Conservation (phyloP, 495 filamentous ascomycete species). For the Talaromyces thailandensis region DNA sequence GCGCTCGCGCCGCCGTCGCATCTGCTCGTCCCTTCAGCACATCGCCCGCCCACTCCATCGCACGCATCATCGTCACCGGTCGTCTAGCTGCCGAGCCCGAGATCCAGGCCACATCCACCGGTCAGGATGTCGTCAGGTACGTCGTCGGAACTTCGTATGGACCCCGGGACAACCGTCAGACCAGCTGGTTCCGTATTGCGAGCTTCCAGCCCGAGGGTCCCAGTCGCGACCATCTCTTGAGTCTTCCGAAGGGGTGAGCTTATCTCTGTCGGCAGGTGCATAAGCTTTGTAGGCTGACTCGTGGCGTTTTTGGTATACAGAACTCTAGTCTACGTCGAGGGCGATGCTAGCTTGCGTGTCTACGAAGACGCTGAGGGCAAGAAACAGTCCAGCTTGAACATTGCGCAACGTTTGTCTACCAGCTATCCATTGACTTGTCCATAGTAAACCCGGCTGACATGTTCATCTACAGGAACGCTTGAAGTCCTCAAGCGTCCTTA, state of each 20-base stretch:
- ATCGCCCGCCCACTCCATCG: constrained; percentile 34
- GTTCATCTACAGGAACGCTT: constrained; percentile 35
- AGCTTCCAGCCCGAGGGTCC: constrained; percentile 53
- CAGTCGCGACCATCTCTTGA: constrained; percentile 53
- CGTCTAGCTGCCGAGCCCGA: constrained; percentile 65
- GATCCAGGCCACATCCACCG: constrained; percentile 52
- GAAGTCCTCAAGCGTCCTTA: constrained; percentile 49
- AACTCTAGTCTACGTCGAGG: constrained; percentile 64
- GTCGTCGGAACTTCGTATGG: constrained; percentile 52
- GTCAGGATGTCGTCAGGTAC: constrained; percentile 61
- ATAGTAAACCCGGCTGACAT: background rate
- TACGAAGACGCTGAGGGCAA: constrained; percentile 60
- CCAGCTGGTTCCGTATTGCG: constrained; percentile 69
- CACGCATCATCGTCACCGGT: constrained; percentile 65
- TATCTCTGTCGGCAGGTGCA: background rate
- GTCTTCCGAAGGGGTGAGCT: constrained; percentile 73
- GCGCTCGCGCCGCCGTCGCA: constrained; percentile 22
- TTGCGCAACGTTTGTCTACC: constrained; percentile 53
- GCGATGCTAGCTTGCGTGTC: constrained; percentile 51
- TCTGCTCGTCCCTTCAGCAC: constrained; percentile 52
- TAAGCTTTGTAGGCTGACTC: background rate
- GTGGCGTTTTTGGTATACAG: constrained; percentile 23
- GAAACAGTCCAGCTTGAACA: constrained; percentile 43
- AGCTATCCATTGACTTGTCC: constrained; percentile 21
- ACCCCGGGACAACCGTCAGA: constrained; percentile 48